Percentiles rank a stretch among this genome's conserved stretches.
Conservation (phyloP, 2,329 filamentous ascomycete species). For the Ophiognomonia clavigignenti-juglandacearum region DNA sequence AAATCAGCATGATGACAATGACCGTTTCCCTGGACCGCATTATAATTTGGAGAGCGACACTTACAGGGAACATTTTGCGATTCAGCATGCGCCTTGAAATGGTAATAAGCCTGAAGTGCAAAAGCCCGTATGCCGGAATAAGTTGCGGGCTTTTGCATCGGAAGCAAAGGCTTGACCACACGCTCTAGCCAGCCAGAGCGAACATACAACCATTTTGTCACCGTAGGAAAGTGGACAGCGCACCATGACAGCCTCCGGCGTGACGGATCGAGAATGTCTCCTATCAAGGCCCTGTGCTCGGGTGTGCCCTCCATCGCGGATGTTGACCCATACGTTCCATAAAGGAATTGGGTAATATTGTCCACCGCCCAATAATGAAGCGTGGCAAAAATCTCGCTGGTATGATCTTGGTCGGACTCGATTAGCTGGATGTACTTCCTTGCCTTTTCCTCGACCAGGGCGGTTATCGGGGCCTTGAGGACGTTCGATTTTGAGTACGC, state of each 20-base stretch:
- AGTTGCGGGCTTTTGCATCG: constrained; percentile 44
- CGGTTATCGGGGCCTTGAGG: constrained; percentile 23
- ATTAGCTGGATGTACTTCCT: constrained; percentile 35
- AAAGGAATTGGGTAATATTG: constrained; percentile 46
- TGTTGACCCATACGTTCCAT: constrained; percentile 40
- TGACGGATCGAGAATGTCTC: constrained; percentile 43
- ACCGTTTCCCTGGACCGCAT: no score
- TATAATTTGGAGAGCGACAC: no score
- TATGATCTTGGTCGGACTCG: constrained; percentile 26
- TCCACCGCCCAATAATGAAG: constrained; percentile 51
- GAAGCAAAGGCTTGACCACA: constrained; percentile 35
- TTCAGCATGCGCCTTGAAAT: constrained; percentile 11
- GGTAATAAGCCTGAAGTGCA: constrained; percentile 21
- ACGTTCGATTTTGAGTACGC: constrained; percentile 48
- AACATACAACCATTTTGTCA: constrained; percentile 45
- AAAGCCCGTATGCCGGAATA: constrained; percentile 44
- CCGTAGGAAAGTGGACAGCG: constrained; percentile 36
- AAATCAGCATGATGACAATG: neutral
- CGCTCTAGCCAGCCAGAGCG: constrained; percentile 31
- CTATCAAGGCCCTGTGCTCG: constrained; percentile 34
- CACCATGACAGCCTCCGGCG: constrained; percentile 44
- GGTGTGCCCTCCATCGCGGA: constrained; percentile 33
- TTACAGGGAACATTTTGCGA: neutral
- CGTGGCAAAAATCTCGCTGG: constrained; percentile 40
- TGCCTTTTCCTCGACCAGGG: constrained; percentile 34